Conservation (phyloP, 2,329 filamentous ascomycete species). For the Penicillium italicum region DNA sequence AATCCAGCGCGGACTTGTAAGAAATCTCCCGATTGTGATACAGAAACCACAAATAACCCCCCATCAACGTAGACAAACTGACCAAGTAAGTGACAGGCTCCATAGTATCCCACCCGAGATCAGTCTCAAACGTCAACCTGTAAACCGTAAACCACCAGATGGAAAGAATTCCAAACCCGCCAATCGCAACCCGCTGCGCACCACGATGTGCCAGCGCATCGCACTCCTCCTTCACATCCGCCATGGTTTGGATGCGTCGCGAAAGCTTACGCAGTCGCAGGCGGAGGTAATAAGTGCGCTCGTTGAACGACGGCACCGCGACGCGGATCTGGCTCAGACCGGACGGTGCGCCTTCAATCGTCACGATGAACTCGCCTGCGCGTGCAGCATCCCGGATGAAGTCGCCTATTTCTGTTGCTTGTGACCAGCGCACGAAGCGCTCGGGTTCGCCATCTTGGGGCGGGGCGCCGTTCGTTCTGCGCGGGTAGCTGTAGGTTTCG, state of each 20-base stretch:
- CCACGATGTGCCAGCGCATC: constrained; percentile 71
- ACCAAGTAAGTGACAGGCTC: constrained; percentile 88
- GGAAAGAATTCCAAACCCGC: constrained; percentile 68
- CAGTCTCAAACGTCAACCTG: constrained; percentile 62
- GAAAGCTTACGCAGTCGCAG: constrained; percentile 70
- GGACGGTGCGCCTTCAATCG: constrained; percentile 66
- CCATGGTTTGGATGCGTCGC: constrained; percentile 63
- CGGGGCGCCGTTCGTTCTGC: constrained; percentile 38
- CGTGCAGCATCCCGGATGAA: constrained; percentile 88
- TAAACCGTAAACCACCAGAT: constrained; percentile 84
- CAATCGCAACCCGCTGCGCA: constrained; percentile 74
- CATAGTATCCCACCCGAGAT: constrained; percentile 85
- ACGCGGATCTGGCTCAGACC: constrained; percentile 67
- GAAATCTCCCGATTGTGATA: constrained; percentile 87
- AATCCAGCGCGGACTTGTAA: constrained; percentile 80
- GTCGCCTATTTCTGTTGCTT: constrained; percentile 85
- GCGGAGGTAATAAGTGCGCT: constrained; percentile 85
- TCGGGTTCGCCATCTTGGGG: constrained; percentile 17
- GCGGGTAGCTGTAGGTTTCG: constrained; percentile 68
- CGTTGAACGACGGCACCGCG: constrained; percentile 79
- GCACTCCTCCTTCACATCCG: constrained; percentile 75
- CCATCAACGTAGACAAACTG: constrained; percentile 80
- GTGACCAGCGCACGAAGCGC: constrained; percentile 82
- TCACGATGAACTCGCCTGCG: constrained; percentile 77
- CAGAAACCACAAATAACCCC: constrained; percentile 88